Percentiles rank a stretch among this genome's conserved stretches.
phyloP scores from a whole-genome alignment of 495 filamentous ascomycete species.

The Hyaloscypha variabilis region DNA sequence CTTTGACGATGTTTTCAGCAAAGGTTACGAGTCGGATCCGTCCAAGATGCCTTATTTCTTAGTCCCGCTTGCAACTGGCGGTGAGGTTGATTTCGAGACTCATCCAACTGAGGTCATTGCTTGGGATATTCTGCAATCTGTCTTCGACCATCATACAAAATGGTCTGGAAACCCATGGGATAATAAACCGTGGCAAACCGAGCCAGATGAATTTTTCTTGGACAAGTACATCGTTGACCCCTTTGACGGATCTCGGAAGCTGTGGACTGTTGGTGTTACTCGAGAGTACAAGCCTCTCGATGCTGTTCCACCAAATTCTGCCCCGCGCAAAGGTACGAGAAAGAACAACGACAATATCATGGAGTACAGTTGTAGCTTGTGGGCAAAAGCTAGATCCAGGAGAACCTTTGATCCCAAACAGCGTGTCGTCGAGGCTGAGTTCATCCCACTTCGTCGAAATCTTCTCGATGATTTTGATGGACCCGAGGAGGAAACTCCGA shows the following conservation, averaged over 20 bases:
- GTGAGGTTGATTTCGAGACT: slow-evolving; percentile 12
- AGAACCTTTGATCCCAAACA: slow-evolving; percentile 60
- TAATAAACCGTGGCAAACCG: slow-evolving; percentile 25
- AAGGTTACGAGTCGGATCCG: slow-evolving; percentile 66
- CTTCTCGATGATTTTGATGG: slow-evolving; percentile 80
- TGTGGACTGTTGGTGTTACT: slow-evolving; percentile 46
- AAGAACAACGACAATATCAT: slow-evolving; percentile 61
- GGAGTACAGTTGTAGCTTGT: slow-evolving; percentile 64
- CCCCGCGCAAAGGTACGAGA: slow-evolving; percentile 43
- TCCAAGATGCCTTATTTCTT: slow-evolving; percentile 84
- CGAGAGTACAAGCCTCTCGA: slow-evolving; percentile 45
- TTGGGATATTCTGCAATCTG: slow-evolving; percentile 60
- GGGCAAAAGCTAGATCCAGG: slow-evolving; percentile 50
- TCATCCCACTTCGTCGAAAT: slow-evolving; percentile 76
- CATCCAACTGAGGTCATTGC: slow-evolving; percentile 55
- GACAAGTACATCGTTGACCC: slow-evolving; percentile 73
- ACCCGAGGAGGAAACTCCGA: slow-evolving; percentile 36
- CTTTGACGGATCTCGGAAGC: slow-evolving; percentile 71
- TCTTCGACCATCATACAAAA: slow-evolving; percentile 46
- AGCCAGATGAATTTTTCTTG: slow-evolving; percentile 56
- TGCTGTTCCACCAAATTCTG: slow-evolving; percentile 53
- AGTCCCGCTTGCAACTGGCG: slow-evolving; percentile 55
- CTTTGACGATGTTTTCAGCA: slow-evolving; percentile 89
- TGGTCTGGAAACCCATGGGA: slow-evolving; percentile 54
- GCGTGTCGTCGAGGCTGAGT: slow-evolving; percentile 76